Percentiles rank a stretch among this genome's conserved stretches.
These are phyloP conservation scores for Cymbopogon citratus DNA, from an alignment of 176 grass and related monocot species.

Conservation along the genomic window DNA sequence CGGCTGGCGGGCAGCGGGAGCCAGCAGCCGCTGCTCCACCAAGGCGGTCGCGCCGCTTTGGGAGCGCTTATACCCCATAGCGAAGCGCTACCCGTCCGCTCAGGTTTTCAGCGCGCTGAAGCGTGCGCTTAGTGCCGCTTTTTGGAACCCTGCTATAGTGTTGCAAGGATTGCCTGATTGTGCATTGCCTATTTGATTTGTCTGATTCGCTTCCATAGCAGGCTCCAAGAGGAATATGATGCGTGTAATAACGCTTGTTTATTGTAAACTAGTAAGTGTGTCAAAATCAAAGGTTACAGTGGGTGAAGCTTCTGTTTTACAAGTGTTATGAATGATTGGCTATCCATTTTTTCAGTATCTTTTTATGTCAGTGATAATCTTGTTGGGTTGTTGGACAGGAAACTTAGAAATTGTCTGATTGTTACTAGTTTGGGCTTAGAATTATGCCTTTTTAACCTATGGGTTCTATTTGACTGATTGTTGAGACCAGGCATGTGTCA, in stretches of 20 bases:
- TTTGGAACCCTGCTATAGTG: neutral
- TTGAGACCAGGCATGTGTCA: neutral
- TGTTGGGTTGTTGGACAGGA: no score
- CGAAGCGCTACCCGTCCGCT: no score
- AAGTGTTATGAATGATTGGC: neutral
- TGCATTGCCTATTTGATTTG: neutral
- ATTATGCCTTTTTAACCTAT: neutral
- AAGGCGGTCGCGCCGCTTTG: no score
- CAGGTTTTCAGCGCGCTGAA: no score
- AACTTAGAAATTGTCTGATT: neutral
- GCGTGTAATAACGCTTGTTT: neutral
- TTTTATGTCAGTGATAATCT: no score
- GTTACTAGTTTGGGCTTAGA: neutral
- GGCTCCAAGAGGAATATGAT: neutral
- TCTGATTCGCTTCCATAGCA: no score
- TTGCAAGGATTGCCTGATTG: neutral
- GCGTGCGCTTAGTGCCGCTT: no score
- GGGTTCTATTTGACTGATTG: neutral
- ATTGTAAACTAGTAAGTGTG: neutral
- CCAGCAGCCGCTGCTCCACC: no score
- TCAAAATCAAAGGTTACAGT: neutral
- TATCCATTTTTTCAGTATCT: neutral
- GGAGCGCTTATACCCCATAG: no score
- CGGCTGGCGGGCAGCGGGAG: no score
- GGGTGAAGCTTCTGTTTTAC: neutral